Evolutionary conservation across 2,329 filamentous ascomycete genomes (phyloP).

Genomic region (Neonectria neomacrospora): DNA sequence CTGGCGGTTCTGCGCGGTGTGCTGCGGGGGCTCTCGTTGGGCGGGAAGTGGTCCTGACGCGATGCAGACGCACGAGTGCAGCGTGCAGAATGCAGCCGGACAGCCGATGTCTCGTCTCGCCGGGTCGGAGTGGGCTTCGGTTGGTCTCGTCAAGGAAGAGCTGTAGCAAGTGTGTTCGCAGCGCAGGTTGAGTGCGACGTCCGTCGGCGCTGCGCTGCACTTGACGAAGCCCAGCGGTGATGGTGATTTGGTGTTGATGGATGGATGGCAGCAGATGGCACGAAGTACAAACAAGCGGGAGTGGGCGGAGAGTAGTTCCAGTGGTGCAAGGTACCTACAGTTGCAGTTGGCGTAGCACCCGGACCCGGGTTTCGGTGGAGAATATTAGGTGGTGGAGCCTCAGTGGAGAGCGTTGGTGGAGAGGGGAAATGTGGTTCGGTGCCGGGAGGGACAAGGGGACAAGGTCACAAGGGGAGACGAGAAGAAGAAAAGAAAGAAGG

Average conservation of each 20-base stretch:
- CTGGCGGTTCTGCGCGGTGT: background rate
- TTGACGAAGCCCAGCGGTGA: background rate
- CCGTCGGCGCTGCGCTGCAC: background rate
- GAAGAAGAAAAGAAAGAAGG: background rate
- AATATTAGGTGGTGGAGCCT: background rate
- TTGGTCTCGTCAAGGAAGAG: background rate
- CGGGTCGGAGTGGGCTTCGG: background rate
- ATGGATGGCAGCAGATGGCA: no score
- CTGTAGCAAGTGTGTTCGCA: no score
- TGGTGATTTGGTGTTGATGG: background rate
- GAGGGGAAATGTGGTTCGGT: background rate
- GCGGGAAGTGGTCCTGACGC: background rate
- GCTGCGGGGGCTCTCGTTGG: background rate
- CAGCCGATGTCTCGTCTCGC: background rate
- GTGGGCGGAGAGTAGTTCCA: background rate
- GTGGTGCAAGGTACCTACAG: no score
- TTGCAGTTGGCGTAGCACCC: background rate
- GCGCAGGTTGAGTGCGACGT: background rate
- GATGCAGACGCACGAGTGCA: background rate
- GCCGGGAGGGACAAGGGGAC: no score
- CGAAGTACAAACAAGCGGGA: background rate
- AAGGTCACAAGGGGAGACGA: background rate
- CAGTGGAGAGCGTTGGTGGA: background rate
- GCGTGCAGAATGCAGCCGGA: background rate
- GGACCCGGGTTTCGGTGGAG: background rate